phyloP scores from a whole-genome alignment of 345 rosid genomes.

The Arabidopsis thaliana region DNA sequence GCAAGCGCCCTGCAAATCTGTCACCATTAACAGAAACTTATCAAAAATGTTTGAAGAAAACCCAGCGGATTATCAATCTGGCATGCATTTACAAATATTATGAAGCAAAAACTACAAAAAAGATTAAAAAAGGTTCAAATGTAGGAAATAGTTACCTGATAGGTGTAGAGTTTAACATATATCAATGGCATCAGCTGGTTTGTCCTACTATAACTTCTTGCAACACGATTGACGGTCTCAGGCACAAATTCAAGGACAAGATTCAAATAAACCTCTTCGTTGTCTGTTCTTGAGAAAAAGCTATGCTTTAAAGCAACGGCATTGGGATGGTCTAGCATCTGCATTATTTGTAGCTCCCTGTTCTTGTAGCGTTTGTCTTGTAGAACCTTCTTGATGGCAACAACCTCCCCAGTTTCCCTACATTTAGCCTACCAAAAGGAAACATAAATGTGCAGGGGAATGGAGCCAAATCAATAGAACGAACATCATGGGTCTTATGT shows the following conservation, averaged over 20 bases:
- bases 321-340: conserved; percentile 97
- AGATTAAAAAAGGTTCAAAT: conserved; percentile 2
- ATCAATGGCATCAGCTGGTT: conserved; percentile 89
- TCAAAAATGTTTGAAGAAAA: background rate
- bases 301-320: conserved; percentile 82
- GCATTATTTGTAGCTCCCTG: conserved; percentile 92
- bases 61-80: conserved; percentile 6
- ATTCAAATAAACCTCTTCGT: conserved; percentile 87
- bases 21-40: conserved; percentile 39
- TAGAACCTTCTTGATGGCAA: conserved; percentile 93
- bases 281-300: conserved; percentile 86
- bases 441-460: conserved; percentile 26
- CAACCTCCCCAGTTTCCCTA: conserved; percentile 92
- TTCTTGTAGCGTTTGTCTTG: conserved; percentile 97
- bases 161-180: conserved; percentile 88
- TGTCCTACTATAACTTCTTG: conserved; percentile 77
- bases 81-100: conserved; percentile 10
- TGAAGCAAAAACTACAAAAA: conserved; percentile 14
- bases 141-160: conserved; percentile 61
- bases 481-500: conserved; percentile 16
- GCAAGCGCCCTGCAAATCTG: conserved; percentile 99
- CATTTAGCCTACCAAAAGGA: conserved; percentile 79
- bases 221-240: conserved; percentile 81
- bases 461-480: background rate
- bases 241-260: conserved; percentile 95